Evolutionary conservation across 495 filamentous ascomycete species (phyloP).

Genomic region (Penicillium chermesinum): DNA sequence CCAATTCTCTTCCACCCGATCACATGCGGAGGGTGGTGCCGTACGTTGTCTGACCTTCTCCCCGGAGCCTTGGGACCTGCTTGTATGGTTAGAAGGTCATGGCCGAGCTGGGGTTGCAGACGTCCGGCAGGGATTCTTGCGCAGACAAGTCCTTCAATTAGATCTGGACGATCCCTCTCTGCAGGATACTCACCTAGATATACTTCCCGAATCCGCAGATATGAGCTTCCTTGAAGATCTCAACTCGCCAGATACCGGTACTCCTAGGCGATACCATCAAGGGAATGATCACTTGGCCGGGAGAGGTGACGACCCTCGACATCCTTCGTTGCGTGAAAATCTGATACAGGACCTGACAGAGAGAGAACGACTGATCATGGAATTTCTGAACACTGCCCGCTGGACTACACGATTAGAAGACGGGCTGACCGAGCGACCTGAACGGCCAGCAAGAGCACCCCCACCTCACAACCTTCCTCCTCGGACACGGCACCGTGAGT

Average conservation of each 20-base stretch:
- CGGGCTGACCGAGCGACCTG: constrained; percentile 30
- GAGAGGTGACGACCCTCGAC: constrained; percentile 15
- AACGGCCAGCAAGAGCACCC: constrained; percentile 26
- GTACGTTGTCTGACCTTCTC: constrained; percentile 89
- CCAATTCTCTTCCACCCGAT: constrained; percentile 53
- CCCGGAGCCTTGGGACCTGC: constrained; percentile 81
- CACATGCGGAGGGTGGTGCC: constrained; percentile 61
- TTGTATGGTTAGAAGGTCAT: constrained; percentile 90
- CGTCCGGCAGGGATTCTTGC: constrained; percentile 67
- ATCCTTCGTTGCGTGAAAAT: constrained; percentile 30
- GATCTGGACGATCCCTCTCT: constrained; percentile 50
- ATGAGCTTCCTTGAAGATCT: constrained; percentile 22
- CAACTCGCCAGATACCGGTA: constrained; percentile 19
- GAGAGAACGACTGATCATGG: constrained; percentile 54
- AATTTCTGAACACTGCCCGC: constrained; percentile 48
- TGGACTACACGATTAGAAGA: constrained; percentile 36
- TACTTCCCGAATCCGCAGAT: constrained; percentile 22
- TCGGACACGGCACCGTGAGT: constrained; percentile 32
- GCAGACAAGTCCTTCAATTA: constrained; percentile 67
- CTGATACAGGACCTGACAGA: constrained; percentile 48
- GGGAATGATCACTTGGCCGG: constrained; percentile 21
- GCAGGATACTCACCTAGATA: constrained; percentile 51
- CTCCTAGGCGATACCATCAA: constrained; percentile 25
- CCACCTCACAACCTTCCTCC: constrained; percentile 23
- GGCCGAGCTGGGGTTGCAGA: constrained; percentile 82